Evolutionary conservation across 805 yeast species (phyloP), one percentile per base, ranked within the genome.

Genomic region (Teunomyces aglyptinius): DNA sequence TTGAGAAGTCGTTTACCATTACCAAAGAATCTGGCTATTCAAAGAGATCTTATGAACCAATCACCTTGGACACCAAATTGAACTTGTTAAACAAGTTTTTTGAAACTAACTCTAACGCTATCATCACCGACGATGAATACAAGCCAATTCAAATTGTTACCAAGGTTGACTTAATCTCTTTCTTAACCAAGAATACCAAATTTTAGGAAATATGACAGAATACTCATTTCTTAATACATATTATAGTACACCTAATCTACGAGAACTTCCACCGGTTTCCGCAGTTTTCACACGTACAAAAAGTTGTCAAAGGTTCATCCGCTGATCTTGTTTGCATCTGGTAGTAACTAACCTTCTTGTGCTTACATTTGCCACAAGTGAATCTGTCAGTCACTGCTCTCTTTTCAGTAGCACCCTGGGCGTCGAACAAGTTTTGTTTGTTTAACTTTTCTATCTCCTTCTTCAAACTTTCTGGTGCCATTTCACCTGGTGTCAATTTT

Each of bases 191-290:
- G 52, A 65, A 70, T 48, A 48, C 49, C 36, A 39, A 51, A 38
- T 49, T 41, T 45, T 57, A 49, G 46, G 28, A 28, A 6, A 20
- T 12, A 6, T 22, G 6, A 7, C n/a, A 16, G 31, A 36, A 22
- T 20, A 36, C 16, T n/a, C 20, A 36, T 36, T 24, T 19, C 22
- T 36, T 36, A 36, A 36, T 36, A 36, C 28, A 36, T 36, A 36
- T 22, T 36, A 22, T 22, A 36, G 27, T 22, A 29, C 35, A 26
- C 26, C 35, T 5, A 12, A 13, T 28, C 41, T 65, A 91, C 27
- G 96, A 87, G 64, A 94, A 94, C 69, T 94, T 94, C 99, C 99
- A 94, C 67, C 98, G 81, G 63, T 94, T 89, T 52, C 98, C 98
- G 73, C 99, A 94, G 54, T 82, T 89, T 61, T 91, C 97, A 73